Base-by-base conservation (phyloP, 257 asterid genomes). In the Linderniella brevidens region DNA sequence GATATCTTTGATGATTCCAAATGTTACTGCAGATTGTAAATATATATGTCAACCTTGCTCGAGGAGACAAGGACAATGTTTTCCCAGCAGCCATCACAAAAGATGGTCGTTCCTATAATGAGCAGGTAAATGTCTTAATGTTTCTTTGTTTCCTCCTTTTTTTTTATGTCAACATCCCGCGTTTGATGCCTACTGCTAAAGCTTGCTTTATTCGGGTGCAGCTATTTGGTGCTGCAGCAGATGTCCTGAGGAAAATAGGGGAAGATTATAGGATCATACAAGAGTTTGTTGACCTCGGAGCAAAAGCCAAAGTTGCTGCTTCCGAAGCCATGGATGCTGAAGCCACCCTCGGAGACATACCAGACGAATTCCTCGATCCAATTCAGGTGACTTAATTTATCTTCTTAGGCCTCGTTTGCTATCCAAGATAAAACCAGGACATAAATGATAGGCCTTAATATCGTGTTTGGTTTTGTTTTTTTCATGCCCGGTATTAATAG, bases 331-430 rank as follows among this genome's bases (percentile, higher is more conserved):
- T 65, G 88, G 96, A 90, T 11, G 77, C 94, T 16, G 99, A 90
- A 63, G 94, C 96, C 61, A 71, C 79, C 55, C 99, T 90, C 9
- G 96, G 99, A 55, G 99, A 90, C 60, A 75, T 90, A 64, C 99
- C 99, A n/a, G 99, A 85, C 50, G 99, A 90, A 69, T 85, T 84
- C 79, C 93, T 90, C 6, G 98, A 90, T 58, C 98, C 98, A 16
- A 90, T 90, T 67, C 98, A 90, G 83, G 98, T 85, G 62, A 45
- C 59, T 52, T 8, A 9, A 41, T 57, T 14, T 4, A 9, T 13
- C 35, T 32, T n/a, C 52, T 25, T 11, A n/a, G n/a, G n/a, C n/a
- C n/a, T n/a, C n/a, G n/a, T n/a, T n/a, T n/a, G n/a, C n/a, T n/a
- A n/a, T n/a, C n/a, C n/a, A n/a, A n/a, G n/a, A n/a, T n/a, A n/a